Evolutionary conservation across 78 protist genomes (phyloP).

Genomic region (Ministeria vibrans): DNA sequence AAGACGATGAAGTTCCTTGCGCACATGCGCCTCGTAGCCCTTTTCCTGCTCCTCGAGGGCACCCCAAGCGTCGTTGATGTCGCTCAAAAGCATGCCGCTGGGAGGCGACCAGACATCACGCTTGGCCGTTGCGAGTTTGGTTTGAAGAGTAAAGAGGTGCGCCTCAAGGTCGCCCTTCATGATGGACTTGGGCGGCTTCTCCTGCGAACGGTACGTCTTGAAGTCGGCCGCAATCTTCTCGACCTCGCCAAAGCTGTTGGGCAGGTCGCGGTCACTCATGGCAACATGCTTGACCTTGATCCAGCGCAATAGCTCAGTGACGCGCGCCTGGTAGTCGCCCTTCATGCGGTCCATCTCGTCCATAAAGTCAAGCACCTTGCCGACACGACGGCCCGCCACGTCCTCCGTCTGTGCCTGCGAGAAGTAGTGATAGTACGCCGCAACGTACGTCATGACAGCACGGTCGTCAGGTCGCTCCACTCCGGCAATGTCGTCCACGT

Average conservation of each 20-base stretch:
- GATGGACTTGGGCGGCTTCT: conserved; percentile 24
- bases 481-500: conserved; percentile 34
- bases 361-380: conserved; percentile 2
- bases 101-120: conserved; percentile 27
- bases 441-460: conserved; percentile 61
- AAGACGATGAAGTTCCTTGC: conserved; percentile 17
- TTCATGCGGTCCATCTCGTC: conserved; percentile 9
- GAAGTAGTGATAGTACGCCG: conserved; percentile 46
- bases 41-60: conserved; percentile 18
- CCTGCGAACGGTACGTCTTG: neutral
- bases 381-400: conserved; percentile 24
- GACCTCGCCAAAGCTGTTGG: neutral
- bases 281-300: neutral
- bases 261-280: neutral
- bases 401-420: conserved; percentile 23
- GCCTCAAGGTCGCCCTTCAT: conserved; percentile 21
- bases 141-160: conserved; percentile 8
- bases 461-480: conserved; percentile 52
- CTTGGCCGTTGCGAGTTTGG: conserved; percentile 8
- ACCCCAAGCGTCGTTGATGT: conserved; percentile 21
- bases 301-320: conserved; percentile 17
- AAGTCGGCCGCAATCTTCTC: neutral
- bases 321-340: conserved; percentile 14
- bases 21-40: neutral
- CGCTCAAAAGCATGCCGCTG: conserved; percentile 4